Base-by-base conservation (phyloP, 2,329 filamentous ascomycete species). In the Aspergillus sp. region DNA sequence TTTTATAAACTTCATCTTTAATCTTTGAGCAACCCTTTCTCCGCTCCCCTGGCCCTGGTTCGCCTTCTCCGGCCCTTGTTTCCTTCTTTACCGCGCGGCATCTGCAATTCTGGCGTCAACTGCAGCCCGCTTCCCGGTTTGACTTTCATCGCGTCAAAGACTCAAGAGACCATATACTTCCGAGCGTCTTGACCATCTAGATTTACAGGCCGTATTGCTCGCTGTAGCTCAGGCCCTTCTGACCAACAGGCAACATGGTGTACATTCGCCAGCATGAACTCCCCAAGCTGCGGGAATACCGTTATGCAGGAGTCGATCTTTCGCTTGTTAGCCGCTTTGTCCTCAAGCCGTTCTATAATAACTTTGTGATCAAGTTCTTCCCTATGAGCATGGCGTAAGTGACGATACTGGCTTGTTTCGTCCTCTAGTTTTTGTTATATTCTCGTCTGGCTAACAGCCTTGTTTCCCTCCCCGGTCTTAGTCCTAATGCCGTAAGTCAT, bases 331-430 rank as follows among this genome's bases (percentile, higher is more conserved):
- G 93, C 66, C 91, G 89, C 77, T 98, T 97, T 81, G 86, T 99
- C 66, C 82, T 99, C 71, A 98, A 99, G 84, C 95, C 95, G 7
- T 99, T 98, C 80, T 99, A 98, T 83, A 96, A 88, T 72, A 89
- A 96, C 79, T 84, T 95, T 67, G 94, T 96, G 72, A 97, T 99
- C 81, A 88, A 94, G 65, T 90, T 89, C 79, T 98, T 99, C 76
- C 95, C 95, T 48, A 91, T 96, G 87, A 90, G 84, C 75, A 98
- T 99, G 93, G 95, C 95, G 76, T 87, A 74, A 82, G 85, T 84
- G 55, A 55, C 45, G 9, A 60, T 55, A 49, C 52, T 50, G 17
- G 45, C 55, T 39, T 49, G 60, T 52, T 38, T 60, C 12, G 55
- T 58, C 39, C 54, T 48, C 32, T 59, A 55, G 9, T 19, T 32